Evolutionary conservation across 345 rosid species (phyloP).

Genomic region (Brassica carinata): DNA sequence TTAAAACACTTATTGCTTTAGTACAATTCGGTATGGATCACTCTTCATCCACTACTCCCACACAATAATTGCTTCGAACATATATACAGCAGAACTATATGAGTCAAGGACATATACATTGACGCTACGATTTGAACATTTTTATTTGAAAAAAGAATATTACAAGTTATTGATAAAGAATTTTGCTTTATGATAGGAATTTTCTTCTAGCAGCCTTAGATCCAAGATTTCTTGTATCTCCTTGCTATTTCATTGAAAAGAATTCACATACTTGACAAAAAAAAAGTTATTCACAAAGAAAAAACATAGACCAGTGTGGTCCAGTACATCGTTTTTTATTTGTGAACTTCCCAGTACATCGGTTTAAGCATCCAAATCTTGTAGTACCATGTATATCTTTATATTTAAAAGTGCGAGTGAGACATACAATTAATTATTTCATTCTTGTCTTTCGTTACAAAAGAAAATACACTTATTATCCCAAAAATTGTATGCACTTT

Average conservation of each 20-base stretch:
- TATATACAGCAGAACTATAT: conserved; percentile 16
- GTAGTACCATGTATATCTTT: too few species aligned
- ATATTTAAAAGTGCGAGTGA: background rate
- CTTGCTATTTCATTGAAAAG: too few species aligned
- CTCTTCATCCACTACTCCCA: conserved; percentile 27
- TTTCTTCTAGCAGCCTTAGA: too few species aligned
- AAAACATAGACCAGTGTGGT: too few species aligned
- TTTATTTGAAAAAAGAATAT: too few species aligned
- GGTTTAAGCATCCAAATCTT: too few species aligned
- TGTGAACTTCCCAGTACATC: too few species aligned
- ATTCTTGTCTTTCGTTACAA: background rate
- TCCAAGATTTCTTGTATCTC: too few species aligned
- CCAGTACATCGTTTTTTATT: too few species aligned
- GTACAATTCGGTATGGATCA: conserved; percentile 42
- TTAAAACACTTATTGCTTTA: conserved; percentile 17
- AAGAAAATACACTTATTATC: background rate
- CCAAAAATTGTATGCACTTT: conserved; percentile 11
- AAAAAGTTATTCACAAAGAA: too few species aligned
- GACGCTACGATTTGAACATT: background rate
- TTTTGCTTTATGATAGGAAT: too few species aligned
- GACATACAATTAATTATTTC: background rate
- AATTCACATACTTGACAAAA: too few species aligned
- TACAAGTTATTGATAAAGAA: background rate
- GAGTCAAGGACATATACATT: background rate
- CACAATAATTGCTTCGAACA: conserved; percentile 23